phyloP scores from a whole-genome alignment of 1,284 basidiomycete genomes.

The Cystobasidiaceae sp. region DNA sequence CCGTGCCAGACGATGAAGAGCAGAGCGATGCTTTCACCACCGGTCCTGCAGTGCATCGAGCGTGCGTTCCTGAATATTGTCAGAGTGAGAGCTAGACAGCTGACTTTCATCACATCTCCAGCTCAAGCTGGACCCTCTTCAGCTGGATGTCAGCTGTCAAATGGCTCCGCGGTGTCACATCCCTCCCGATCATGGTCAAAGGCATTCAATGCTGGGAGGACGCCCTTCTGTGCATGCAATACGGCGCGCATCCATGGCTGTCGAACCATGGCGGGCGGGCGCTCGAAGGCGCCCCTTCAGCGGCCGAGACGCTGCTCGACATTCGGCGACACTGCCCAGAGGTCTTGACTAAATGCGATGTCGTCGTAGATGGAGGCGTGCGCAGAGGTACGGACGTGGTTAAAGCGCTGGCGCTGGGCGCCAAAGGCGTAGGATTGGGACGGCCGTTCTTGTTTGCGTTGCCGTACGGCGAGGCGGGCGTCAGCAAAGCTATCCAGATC shows the following conservation, averaged over 20 bases:
- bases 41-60: no score
- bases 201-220: slow-evolving; percentile 56
- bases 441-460: slow-evolving; percentile 28
- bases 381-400: slow-evolving; percentile 81
- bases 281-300: slow-evolving; percentile 32
- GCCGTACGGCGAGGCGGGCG: neutral
- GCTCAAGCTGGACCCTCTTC: neutral
- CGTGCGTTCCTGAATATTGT: no score
- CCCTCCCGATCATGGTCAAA: slow-evolving; percentile 51
- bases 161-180: slow-evolving; percentile 48
- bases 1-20: no score
- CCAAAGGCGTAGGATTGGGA: slow-evolving; percentile 81
- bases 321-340: slow-evolving; percentile 66
- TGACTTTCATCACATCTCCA: no score
- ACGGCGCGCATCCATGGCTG: slow-evolving; percentile 44
- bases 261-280: slow-evolving; percentile 51
- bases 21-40: no score
- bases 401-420: slow-evolving; percentile 85
- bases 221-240: slow-evolving; percentile 52
- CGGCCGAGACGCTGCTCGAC: slow-evolving; percentile 38
- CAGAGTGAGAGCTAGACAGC: no score
- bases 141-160: slow-evolving; percentile 36
- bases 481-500: neutral
- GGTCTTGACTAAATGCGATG: slow-evolving; percentile 57
- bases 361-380: slow-evolving; percentile 85